Base-by-base conservation (phyloP, 2,329 filamentous ascomycete genomes). In the Alternaria angustiovoidea region DNA sequence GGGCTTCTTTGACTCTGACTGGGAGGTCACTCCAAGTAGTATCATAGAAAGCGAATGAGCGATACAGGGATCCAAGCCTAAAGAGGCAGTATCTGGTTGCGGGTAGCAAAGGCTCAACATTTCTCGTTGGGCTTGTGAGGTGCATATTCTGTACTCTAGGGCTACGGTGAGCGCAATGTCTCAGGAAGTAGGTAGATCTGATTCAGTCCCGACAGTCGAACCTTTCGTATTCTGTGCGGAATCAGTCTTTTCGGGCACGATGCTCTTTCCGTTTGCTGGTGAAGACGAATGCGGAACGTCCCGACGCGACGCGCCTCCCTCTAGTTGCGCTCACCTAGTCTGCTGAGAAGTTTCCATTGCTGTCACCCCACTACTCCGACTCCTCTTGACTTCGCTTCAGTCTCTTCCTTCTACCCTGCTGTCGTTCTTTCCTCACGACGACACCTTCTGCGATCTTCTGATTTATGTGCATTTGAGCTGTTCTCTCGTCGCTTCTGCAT, bases 1-100 rank as follows among this genome's bases (percentile, higher is more conserved):
- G 75, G 86, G 86, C 0, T 87, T 85, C 72, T 83, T 88, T 63
- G 84, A 87, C 66, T 77, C 78, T 59, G 62, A 72, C n/a, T 88
- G 86, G 86, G 73, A 81, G 44, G 78, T 86, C 44, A 82, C 82
- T 41, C 62, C 75, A 38, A 80, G 77, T 26, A 85, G 85, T 22
- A 83, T 83, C 66, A 42, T 72, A 11, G 62, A 65, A 14, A 60
- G 51, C 12, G 55, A 41, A 16, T 61, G 44, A 54, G 39, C 18
- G 1, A 9, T 39, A 28, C 18, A 14, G 11, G 16, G 30, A 16
- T 22, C 11, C 26, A 46, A 46, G 26, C 46, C 16, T 34, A 12
- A 49, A 38, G 46, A 49, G 14, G 20, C 20, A 14, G 20, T 26
- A 38, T 9, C 20, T 49, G 34, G 8, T 14, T 38, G 32, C 20